Conservation (phyloP, 805 yeast species). For the Helenozyma rhizophorensis region DNA sequence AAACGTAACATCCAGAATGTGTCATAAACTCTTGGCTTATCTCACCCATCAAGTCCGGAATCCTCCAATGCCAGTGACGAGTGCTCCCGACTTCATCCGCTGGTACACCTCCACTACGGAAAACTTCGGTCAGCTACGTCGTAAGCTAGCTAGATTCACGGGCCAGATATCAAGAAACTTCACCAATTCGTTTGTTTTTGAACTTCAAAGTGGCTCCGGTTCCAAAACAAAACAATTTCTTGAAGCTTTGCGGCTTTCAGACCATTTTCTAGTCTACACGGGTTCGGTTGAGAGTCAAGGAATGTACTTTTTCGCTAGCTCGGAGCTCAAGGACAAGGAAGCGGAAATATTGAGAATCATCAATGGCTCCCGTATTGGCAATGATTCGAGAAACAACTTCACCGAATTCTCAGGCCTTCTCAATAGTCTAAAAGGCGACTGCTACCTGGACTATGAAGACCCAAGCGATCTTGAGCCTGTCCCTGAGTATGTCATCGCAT, state of each 20-base stretch:
- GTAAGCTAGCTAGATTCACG: conserved; percentile 78
- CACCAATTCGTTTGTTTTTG: conserved; percentile 66
- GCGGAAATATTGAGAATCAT: conserved; percentile 35
- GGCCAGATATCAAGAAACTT: conserved; percentile 63
- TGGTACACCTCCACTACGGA: conserved; percentile 70
- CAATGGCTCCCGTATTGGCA: conserved; percentile 37
- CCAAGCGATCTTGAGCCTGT: conserved; percentile 8
- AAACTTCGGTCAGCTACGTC: conserved; percentile 68
- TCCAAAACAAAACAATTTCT: conserved; percentile 48
- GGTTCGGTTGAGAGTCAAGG: conserved; percentile 71
- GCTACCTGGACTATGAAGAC: conserved; percentile 1
- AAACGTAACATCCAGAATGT: conserved; percentile 58
- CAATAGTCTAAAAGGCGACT: conserved; percentile 6
- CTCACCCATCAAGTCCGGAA: conserved; percentile 62
- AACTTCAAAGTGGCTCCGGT: conserved; percentile 40
- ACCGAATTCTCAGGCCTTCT: conserved; percentile 26
- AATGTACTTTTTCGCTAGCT: conserved; percentile 74
- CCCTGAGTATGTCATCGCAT: conserved; percentile 52
- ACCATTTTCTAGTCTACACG: conserved; percentile 75
- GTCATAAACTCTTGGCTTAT: conserved; percentile 65
- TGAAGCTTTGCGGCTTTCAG: conserved; percentile 54
- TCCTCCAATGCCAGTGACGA: conserved; percentile 44
- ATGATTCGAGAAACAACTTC: conserved; percentile 24
- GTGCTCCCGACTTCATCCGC: conserved; percentile 40
- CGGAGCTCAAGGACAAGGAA: conserved; percentile 42